These are phyloP conservation scores for Tolypocladium cylindrosporum DNA, from an alignment of 2,329 filamentous ascomycete species.

Conservation along the genomic window DNA sequence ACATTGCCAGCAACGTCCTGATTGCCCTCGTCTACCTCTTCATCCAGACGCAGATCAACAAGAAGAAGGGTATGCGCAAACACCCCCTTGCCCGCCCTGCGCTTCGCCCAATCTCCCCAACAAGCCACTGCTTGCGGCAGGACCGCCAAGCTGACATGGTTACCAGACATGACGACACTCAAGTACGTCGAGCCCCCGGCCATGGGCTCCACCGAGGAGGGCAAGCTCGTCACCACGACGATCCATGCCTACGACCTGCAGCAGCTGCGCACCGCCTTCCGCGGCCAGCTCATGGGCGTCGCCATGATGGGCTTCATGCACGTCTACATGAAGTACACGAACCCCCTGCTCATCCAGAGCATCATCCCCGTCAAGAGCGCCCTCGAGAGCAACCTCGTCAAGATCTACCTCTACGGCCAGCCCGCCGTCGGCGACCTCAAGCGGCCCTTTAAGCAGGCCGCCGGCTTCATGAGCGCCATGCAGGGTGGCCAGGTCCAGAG, in stretches of 20 bases:
- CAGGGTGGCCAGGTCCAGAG: conserved; percentile 69
- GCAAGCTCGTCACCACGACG: conserved; percentile 93
- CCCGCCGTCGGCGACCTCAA: conserved; percentile 84
- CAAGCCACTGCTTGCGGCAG: not conserved
- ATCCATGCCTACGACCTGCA: conserved; percentile 87
- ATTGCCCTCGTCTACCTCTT: conserved; percentile 81
- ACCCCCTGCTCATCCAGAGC: conserved; percentile 95
- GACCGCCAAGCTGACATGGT: conserved; percentile 4
- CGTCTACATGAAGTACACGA: conserved; percentile 98
- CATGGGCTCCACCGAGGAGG: conserved; percentile 88
- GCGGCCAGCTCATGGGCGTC: conserved; percentile 87
- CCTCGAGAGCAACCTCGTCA: conserved; percentile 89
- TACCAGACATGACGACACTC: conserved; percentile 81
- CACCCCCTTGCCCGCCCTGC: not conserved
- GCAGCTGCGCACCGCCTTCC: conserved; percentile 78
- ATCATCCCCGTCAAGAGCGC: conserved; percentile 96
- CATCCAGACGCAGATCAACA: conserved; percentile 76
- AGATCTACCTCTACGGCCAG: conserved; percentile 86
- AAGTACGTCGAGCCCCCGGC: conserved; percentile 97
- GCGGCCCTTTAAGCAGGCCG: conserved; percentile 84
- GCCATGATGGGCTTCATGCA: conserved; percentile 99
- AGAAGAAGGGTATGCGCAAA: conserved; percentile 73
- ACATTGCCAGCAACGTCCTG: conserved; percentile 60
- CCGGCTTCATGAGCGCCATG: conserved; percentile 73
- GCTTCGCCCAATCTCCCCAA: not conserved